Evolutionary conservation across 768 basidiomycete species (phyloP).

Genomic region (Podaxis sp.): DNA sequence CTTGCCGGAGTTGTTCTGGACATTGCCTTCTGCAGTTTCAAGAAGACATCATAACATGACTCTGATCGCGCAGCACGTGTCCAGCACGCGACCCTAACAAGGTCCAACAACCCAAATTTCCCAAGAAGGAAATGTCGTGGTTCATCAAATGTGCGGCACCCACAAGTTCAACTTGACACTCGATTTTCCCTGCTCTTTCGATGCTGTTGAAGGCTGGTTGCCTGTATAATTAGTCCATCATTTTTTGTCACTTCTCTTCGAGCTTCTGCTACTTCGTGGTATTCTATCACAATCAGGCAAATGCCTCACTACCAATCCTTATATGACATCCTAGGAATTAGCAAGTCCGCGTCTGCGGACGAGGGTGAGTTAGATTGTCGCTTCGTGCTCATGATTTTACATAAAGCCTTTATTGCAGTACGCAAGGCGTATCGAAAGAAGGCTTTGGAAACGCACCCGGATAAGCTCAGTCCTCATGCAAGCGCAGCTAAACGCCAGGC

Average conservation of each 20-base stretch:
- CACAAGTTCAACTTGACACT: conserved; percentile 4
- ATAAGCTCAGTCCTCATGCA: conserved; percentile 59
- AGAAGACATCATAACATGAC: background rate
- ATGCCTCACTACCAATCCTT: conserved; percentile 17
- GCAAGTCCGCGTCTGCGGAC: conserved; percentile 43
- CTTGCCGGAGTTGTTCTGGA: background rate
- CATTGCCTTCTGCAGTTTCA: background rate
- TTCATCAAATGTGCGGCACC: conserved; percentile 3
- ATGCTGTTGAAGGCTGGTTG: conserved; percentile 6
- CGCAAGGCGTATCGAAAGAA: conserved; percentile 66
- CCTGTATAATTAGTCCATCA: background rate
- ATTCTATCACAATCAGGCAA: background rate
- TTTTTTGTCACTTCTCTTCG: background rate
- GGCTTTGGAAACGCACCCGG: conserved; percentile 71
- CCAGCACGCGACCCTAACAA: conserved; percentile 8
- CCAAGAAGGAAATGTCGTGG: conserved; percentile 1
- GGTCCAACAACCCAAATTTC: conserved; percentile 3
- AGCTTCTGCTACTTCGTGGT: background rate
- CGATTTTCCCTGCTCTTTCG: background rate
- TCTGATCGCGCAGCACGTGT: background rate
- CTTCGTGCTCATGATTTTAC: background rate
- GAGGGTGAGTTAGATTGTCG: conserved; percentile 38
- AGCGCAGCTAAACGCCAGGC: conserved; percentile 48
- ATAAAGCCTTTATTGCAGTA: conserved; percentile 35
- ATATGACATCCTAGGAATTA: conserved; percentile 47